A percentile compares a stretch with the other conserved stretches of the same genome.
These are phyloP conservation scores for Tolypocladium tropicale DNA, from an alignment of 2,329 filamentous ascomycete species.

Conservation along the genomic window DNA sequence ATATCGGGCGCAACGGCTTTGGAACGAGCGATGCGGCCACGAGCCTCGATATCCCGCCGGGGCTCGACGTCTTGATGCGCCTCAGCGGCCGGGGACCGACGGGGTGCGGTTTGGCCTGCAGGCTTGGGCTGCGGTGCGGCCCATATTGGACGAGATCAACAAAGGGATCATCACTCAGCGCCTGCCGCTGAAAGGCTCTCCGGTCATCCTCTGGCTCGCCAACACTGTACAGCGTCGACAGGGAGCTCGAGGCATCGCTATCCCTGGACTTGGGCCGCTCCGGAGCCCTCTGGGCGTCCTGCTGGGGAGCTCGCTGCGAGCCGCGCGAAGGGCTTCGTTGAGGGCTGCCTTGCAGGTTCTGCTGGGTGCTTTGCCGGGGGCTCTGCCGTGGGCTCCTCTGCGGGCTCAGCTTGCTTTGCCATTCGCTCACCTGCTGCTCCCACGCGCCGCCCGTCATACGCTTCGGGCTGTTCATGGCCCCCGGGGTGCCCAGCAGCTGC, in stretches of 20 bases:
- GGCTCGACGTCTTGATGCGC: conserved; percentile 12
- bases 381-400: conserved; percentile 5
- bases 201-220: conserved; percentile 34
- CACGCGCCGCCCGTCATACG: conserved; percentile 20
- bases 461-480: conserved; percentile 33
- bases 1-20: conserved; percentile 9
- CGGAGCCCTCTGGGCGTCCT: conserved; percentile 7
- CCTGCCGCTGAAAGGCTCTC: background rate
- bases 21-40: background rate
- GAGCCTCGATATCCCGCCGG: conserved; percentile 4
- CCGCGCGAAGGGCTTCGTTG: conserved; percentile 10
- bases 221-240: conserved; percentile 48
- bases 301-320: conserved; percentile 9
- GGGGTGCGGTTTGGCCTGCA: conserved; percentile 1
- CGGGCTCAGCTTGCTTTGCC: conserved; percentile 5
- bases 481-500: conserved; percentile 22
- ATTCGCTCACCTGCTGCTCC: conserved; percentile 6
- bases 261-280: conserved; percentile 21
- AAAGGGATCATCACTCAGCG: conserved; percentile 20
- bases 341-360: conserved; percentile 10
- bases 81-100: conserved; percentile 8
- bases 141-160: conserved; percentile 21
- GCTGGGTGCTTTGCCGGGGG: conserved; percentile 5
- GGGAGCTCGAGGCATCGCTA: conserved; percentile 39
- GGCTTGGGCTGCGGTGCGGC: background rate